Evolutionary conservation across 768 basidiomycete genomes (phyloP).

Genomic region (Omphalotus guepiniiformis): DNA sequence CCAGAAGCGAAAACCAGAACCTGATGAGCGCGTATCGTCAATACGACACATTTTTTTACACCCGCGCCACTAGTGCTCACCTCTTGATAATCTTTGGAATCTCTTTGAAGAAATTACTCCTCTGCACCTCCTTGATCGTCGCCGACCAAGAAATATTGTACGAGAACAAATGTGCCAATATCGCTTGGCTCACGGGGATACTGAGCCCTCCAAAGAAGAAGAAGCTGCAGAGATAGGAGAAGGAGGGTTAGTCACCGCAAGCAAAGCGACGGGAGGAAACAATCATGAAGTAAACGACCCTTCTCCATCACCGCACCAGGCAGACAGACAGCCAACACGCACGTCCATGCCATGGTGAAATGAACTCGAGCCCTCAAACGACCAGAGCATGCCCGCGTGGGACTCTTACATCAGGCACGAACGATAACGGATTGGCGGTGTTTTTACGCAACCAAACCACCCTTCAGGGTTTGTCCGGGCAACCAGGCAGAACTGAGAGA

Average conservation of each 20-base stretch:
- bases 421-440: too few relatives aligned
- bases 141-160: conserved; percentile 55
- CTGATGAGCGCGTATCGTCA: too few relatives aligned
- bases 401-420: background rate
- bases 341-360: background rate
- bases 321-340: background rate
- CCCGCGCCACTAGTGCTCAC: too few relatives aligned
- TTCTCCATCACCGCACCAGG: background rate
- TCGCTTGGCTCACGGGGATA: conserved; percentile 64
- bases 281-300: background rate
- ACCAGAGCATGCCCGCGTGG: background rate
- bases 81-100: conserved; percentile 78
- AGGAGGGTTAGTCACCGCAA: conserved; percentile 15
- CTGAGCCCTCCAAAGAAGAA: conserved; percentile 76
- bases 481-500: too few relatives aligned
- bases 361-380: background rate
- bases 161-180: conserved; percentile 61
- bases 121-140: conserved; percentile 78
- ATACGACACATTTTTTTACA: too few relatives aligned
- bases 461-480: too few relatives aligned
- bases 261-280: background rate
- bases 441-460: too few relatives aligned
- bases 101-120: conserved; percentile 88
- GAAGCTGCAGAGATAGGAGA: conserved; percentile 69
- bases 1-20: conserved; percentile 53